phyloP scores from a whole-genome alignment of 495 filamentous ascomycete genomes.

The Melanomma pulvis-pyrius region DNA sequence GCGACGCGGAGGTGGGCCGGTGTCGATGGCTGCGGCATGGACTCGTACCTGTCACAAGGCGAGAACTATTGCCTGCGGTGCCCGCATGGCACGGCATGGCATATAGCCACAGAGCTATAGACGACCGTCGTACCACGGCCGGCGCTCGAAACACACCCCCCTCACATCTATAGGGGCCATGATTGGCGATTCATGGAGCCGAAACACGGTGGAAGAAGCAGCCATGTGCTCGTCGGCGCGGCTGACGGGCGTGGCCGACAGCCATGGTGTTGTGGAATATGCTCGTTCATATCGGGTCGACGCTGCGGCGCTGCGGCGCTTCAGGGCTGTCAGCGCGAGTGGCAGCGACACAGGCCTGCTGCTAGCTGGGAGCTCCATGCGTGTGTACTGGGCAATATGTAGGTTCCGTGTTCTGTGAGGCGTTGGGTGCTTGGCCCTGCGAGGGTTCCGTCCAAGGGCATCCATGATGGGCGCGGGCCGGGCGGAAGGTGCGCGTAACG shows the following conservation, averaged over 20 bases:
- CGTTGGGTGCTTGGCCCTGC: background rate
- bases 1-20: constrained; percentile 1
- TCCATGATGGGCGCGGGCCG: background rate
- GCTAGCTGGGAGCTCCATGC: background rate
- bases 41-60: background rate
- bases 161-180: background rate
- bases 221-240: constrained; percentile 4
- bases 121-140: constrained; percentile 6
- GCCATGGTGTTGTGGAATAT: constrained; percentile 11
- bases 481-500: no score
- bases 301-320: background rate
- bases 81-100: background rate
- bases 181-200: constrained; percentile 17
- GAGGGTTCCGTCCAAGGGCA: background rate
- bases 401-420: background rate
- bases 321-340: background rate
- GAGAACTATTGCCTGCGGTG: constrained; percentile 19
- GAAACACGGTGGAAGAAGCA: constrained; percentile 13
- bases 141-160: constrained; percentile 16
- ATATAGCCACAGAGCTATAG: background rate
- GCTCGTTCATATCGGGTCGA: no score
- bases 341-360: background rate
- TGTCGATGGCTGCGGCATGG: background rate
- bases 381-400: no score
- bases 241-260: background rate